Conservation (phyloP, 2,329 filamentous ascomycete genomes). For the Didymella lethalis region DNA sequence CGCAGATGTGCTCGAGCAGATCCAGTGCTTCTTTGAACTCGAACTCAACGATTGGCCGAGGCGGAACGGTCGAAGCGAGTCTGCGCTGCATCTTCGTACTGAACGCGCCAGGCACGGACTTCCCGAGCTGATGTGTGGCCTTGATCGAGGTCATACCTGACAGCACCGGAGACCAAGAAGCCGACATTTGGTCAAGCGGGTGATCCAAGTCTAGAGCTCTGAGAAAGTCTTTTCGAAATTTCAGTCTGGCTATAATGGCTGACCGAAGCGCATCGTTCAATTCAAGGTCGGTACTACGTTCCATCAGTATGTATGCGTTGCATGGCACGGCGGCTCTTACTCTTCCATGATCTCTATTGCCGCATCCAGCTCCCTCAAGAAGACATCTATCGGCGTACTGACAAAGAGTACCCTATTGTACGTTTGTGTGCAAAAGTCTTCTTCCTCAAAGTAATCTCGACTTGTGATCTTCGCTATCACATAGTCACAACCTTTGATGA, state of each 20-base stretch:
- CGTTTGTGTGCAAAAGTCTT: conserved; percentile 93
- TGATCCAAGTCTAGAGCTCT: conserved; percentile 55
- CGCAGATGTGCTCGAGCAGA: conserved; percentile 74
- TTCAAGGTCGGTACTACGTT: conserved; percentile 29
- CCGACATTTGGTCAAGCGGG: conserved; percentile 37
- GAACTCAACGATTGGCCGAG: conserved; percentile 83
- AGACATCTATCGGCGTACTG: conserved; percentile 42
- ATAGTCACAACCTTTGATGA: conserved; percentile 82
- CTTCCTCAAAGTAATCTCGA: conserved; percentile 97
- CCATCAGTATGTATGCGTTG: conserved; percentile 21
- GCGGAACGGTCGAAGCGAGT: conserved; percentile 91
- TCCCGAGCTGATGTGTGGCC: conserved; percentile 68
- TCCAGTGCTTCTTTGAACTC: conserved; percentile 74
- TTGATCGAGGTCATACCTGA: conserved; percentile 63
- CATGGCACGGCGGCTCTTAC: conserved; percentile 27
- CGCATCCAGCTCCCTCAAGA: conserved; percentile 45
- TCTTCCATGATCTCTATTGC: conserved; percentile 42
- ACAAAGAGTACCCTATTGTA: conserved; percentile 82
- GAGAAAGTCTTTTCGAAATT: conserved; percentile 72
- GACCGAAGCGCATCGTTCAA: conserved; percentile 51
- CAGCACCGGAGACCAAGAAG: conserved; percentile 50
- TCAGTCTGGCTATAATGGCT: conserved; percentile 71
- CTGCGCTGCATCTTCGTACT: conserved; percentile 90
- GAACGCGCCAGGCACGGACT: conserved; percentile 77
- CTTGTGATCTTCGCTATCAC: conserved; percentile 78